Conservation (phyloP, 805 yeast genomes). For the Metschnikowia bowlesiae region DNA sequence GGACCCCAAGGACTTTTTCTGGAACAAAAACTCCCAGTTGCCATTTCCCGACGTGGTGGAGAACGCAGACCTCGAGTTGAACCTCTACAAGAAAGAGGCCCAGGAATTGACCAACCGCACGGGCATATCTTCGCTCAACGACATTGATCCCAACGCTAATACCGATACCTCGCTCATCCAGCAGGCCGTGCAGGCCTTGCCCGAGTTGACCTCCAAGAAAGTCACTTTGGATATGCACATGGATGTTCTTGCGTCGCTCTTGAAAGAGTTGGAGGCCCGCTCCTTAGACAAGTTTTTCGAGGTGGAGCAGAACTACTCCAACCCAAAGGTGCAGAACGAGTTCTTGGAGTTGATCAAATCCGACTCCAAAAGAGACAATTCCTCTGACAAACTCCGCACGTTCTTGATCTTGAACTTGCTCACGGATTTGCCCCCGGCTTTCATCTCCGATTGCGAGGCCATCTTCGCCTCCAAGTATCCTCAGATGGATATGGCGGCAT, state of each 20-base stretch:
- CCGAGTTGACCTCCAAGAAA: constrained; percentile 87
- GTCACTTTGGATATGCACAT: constrained; percentile 91
- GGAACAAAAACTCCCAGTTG: constrained; percentile 75
- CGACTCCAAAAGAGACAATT: constrained; percentile 52
- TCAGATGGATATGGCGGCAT: constrained; percentile 52
- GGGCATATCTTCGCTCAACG: constrained; percentile 67
- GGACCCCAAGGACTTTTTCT: constrained; percentile 90
- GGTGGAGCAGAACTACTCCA: constrained; percentile 77
- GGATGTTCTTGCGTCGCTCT: constrained; percentile 83
- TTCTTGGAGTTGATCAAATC: constrained; percentile 57
- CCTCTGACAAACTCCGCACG: constrained; percentile 81
- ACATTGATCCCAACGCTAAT: constrained; percentile 56
- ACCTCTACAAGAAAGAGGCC: constrained; percentile 81
- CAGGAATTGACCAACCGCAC: constrained; percentile 77
- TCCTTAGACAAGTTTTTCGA: constrained; percentile 88
- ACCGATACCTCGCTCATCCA: constrained; percentile 65
- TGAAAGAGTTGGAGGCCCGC: constrained; percentile 80
- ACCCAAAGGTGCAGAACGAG: constrained; percentile 52
- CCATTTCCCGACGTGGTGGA: constrained; percentile 99
- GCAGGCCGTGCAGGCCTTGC: constrained; percentile 86
- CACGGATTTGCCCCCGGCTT: constrained; percentile 35
- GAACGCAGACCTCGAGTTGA: constrained; percentile 80
- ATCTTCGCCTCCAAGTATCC: constrained; percentile 50
- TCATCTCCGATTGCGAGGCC: constrained; percentile 53
- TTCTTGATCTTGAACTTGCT: constrained; percentile 71